A percentile compares a stretch with the other conserved stretches of the same genome.
These are phyloP conservation scores for Irpex rosettiformis DNA, from an alignment of 1,284 basidiomycete species.

Conservation along the genomic window DNA sequence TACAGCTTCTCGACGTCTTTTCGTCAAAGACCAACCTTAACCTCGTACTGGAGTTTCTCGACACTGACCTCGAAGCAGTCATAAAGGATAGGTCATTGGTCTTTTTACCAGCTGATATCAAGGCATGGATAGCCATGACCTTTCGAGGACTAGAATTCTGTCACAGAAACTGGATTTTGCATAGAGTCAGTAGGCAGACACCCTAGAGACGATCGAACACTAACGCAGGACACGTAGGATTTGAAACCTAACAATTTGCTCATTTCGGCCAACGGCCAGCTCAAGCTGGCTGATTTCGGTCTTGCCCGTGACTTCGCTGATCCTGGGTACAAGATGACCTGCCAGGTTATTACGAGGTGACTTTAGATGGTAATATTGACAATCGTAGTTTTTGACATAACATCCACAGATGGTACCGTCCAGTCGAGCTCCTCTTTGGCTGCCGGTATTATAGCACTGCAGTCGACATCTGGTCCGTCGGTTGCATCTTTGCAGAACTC, in stretches of 20 bases:
- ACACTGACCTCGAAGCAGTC: constrained; percentile 96
- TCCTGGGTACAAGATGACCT: constrained; percentile 94
- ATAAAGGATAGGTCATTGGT: constrained; percentile 92
- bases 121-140: constrained; percentile 99
- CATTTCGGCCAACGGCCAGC: constrained; percentile 84
- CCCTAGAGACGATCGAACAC: background rate
- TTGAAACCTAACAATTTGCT: constrained; percentile 99
- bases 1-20: constrained; percentile 93
- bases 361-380: constrained; percentile 11
- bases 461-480: constrained; percentile 94
- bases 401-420: constrained; percentile 86
- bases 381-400: background rate
- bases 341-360: constrained; percentile 94
- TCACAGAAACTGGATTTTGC: constrained; percentile 90
- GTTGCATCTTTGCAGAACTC: constrained; percentile 94
- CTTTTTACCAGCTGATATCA: constrained; percentile 95
- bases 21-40: constrained; percentile 96
- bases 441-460: constrained; percentile 84
- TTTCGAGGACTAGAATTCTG: constrained; percentile 96
- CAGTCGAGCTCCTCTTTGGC: constrained; percentile 90
- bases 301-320: constrained; percentile 94
- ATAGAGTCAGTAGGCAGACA: constrained; percentile 61
- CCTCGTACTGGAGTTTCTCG: constrained; percentile 95
- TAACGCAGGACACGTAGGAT: constrained; percentile 57
- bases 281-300: constrained; percentile 99